Evolutionary conservation across 2,329 filamentous ascomycete genomes (phyloP), one percentile per base, ranked within the genome.

Genomic region (Cercospora janseana): DNA sequence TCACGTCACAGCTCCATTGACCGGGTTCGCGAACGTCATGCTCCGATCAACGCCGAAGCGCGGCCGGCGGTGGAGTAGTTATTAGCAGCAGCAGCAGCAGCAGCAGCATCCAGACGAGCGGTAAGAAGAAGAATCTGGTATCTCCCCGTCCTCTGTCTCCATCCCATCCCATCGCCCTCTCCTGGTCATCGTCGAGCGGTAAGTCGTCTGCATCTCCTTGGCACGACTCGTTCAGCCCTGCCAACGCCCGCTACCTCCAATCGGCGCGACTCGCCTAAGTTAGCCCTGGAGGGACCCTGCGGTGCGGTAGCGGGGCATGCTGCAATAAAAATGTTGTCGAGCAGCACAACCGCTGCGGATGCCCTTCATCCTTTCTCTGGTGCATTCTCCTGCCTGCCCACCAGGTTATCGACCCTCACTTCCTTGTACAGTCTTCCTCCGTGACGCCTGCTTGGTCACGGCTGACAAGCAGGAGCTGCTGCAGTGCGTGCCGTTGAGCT

Each of bases 301-400:
- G 31, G 31, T 35, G 32, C 13, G 18, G 31, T 38, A 31, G 34
- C 18, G 48, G 28, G 42, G 46, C 46, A 52, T 46, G 51, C 37
- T 28, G 15, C 24, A 18, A 43, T 15, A 28, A 46, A 37, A 28
- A 35, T 26, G 13, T 27, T 15, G 13, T 5, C 21, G 8, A 16
- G 40, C 13, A 28, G 20, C 9, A 4, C 34, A 38, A 43, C 18
- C 8, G 12, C 37, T n/a, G 12, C 41, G 5, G 15, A 15, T 20
- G 21, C 16, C 7, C 13, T 7, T 4, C 40, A 28, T 27, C 3
- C 15, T 9, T 21, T n/a, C 16, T 7, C 8, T 21, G 18, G 16
- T 21, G 34, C 3, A 7, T 37, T n/a, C 16, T 37, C 18, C 16
- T n/a, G 16, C n/a, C n/a, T n/a, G n/a, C n/a, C n/a, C n/a, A n/a